Base-by-base conservation (phyloP, 345 rosid species). In the Schrenkiella parvula region DNA sequence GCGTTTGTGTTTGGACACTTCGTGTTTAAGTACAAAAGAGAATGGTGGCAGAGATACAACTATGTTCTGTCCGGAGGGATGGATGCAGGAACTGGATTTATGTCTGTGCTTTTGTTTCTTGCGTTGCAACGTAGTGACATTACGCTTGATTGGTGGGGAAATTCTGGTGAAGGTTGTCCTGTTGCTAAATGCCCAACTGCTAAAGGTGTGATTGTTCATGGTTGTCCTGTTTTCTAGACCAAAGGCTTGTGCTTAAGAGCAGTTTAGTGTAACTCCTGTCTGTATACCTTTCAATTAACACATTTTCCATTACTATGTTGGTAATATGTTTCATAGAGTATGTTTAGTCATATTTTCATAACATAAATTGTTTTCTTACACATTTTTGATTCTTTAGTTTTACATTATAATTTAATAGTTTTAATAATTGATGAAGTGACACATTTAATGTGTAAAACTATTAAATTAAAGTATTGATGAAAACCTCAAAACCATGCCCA, bases 41-140 rank as follows among this genome's bases (percentile, higher is more conserved):
- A 77, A 8, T 76, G 83, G 83, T 90, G 95, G 96, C 84, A 75
- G 56, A 80, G 88, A 17, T 85, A 88, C 69, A 92, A 88, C 69
- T 92, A 92, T 10, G 80, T 92, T 31, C 51, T 88, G 41, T 86
- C 95, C 0, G 95, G 92, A 3, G 96, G 95, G 1, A 81, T 90
- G 19, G 98, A 90, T 63, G 95, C 91, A 2, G 93, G 96, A 48
- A 86, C 89, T 1, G 96, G 95, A 0, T 92, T 90, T 18, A 84
- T 87, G 87, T 71, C 91, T 0, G 62, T 92, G 19, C 62, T 92
- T 66, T 14, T 92, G 63, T 89, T 87, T 64, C 58, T 88, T 4
- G 50, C 80, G 19, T 76, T 89, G 44, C 83, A 81, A 54, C 83
- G 82, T 8, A 63, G 55, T 61, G 60, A 74, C 6, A 68, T 89